A percentile compares a stretch with the other conserved stretches of the same genome.
Conservation (phyloP, 768 basidiomycete species). For the Russula ochroleuca region DNA sequence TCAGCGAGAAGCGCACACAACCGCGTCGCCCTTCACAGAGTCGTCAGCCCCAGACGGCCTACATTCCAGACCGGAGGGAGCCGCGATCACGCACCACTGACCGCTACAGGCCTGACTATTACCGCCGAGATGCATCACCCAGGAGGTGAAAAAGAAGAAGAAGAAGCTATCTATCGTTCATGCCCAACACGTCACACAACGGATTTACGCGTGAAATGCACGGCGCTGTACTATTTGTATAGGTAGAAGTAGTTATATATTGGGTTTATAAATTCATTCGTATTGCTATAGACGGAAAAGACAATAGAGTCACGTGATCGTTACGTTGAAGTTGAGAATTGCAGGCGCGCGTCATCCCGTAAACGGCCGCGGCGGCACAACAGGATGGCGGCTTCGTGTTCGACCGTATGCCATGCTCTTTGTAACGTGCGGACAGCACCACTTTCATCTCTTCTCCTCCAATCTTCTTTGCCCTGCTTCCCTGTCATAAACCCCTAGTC, state of each 20-base stretch:
- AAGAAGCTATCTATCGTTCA: neutral
- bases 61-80: slow-evolving; percentile 13
- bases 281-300: neutral
- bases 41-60: slow-evolving; percentile 24
- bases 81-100: slow-evolving; percentile 23
- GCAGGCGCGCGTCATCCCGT: neutral
- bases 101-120: slow-evolving; percentile 31
- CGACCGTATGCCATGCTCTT: slow-evolving; percentile 12
- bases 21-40: slow-evolving; percentile 14
- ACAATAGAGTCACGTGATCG: slow-evolving; percentile 7
- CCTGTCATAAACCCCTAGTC: slow-evolving; percentile 2
- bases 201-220: slow-evolving; percentile 10
- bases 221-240: slow-evolving; percentile 2
- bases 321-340: neutral
- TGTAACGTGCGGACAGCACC: slow-evolving; percentile 23
- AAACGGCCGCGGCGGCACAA: neutral
- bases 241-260: slow-evolving; percentile 9
- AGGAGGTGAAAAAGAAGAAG: slow-evolving; percentile 30
- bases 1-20: slow-evolving; percentile 19
- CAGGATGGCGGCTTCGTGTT: slow-evolving; percentile 13
- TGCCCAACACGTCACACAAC: neutral
- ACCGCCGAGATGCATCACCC: slow-evolving; percentile 36
- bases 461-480: slow-evolving; percentile 1
- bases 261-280: neutral
- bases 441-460: slow-evolving; percentile 8